A percentile compares a stretch with the other conserved stretches of the same genome.
Conservation (phyloP, 2,329 filamentous ascomycete species). For the Phaeosphaeriaceae sp. region DNA sequence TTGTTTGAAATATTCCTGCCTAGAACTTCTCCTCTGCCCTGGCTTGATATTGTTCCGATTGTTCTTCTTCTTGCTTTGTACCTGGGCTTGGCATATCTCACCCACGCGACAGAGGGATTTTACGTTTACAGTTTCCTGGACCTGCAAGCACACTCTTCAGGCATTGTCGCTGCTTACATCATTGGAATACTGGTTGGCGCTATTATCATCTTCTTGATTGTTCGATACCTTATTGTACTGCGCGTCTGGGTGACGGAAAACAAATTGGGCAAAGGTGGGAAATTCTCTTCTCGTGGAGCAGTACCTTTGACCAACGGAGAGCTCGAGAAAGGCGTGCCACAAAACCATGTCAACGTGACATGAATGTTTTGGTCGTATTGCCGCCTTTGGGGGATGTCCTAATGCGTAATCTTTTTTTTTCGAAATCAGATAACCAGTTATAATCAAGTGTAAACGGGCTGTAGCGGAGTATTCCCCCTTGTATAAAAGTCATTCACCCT, state of each 20-base stretch:
- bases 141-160: slow-evolving; percentile 53
- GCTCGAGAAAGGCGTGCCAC: slow-evolving; percentile 23
- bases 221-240: slow-evolving; percentile 48
- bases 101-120: slow-evolving; percentile 70
- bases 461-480: too few relatives aligned
- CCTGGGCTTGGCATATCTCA: slow-evolving; percentile 75
- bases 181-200: slow-evolving; percentile 54
- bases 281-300: slow-evolving; percentile 28
- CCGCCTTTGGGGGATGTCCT: too few relatives aligned
- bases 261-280: slow-evolving; percentile 51
- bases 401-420: neutral
- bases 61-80: slow-evolving; percentile 75
- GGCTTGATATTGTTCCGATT: slow-evolving; percentile 70
- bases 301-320: slow-evolving; percentile 16
- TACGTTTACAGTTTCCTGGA: slow-evolving; percentile 85
- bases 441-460: neutral
- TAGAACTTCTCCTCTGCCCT: slow-evolving; percentile 67
- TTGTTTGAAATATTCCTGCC: slow-evolving; percentile 77
- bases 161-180: slow-evolving; percentile 68
- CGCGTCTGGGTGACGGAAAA: slow-evolving; percentile 54
- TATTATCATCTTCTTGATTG: slow-evolving; percentile 51
- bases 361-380: slow-evolving; percentile 8
- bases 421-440: slow-evolving; percentile 5
- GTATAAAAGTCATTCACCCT: too few relatives aligned
- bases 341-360: slow-evolving; percentile 26